Conservation (phyloP, 2,329 filamentous ascomycete species). For the Cadophora sp. region DNA sequence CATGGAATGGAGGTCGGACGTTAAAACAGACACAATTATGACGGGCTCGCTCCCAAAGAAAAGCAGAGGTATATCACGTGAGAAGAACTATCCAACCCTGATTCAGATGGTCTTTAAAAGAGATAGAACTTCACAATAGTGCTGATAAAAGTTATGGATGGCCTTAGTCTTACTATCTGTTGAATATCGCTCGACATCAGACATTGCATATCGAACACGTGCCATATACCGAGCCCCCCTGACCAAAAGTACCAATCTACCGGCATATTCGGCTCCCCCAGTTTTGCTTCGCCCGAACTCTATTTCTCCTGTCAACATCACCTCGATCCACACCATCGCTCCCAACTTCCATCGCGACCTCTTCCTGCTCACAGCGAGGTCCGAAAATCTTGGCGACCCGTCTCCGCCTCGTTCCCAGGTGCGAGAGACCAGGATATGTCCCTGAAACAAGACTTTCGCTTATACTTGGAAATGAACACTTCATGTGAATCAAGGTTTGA, state of each 20-base stretch:
- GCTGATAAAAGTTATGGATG: too few relatives aligned
- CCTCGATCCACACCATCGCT: neutral
- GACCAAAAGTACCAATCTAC: neutral
- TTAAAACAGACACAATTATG: too few relatives aligned
- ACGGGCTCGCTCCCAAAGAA: too few relatives aligned
- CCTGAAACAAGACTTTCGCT: neutral
- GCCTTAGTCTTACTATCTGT: too few relatives aligned
- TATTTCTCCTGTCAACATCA: neutral
- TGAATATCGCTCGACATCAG: too few relatives aligned
- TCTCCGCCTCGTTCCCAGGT: neutral
- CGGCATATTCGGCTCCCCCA: neutral
- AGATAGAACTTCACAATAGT: too few relatives aligned
- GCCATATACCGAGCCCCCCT: neutral
- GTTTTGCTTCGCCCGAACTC: neutral
- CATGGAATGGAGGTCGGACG: too few relatives aligned
- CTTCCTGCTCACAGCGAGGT: neutral
- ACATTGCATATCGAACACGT: neutral
- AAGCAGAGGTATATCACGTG: too few relatives aligned
- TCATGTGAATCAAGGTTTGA: constrained; percentile 12
- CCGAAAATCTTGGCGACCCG: neutral
- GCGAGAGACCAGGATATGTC: neutral
- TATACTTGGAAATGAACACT: neutral
- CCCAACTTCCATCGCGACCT: neutral
- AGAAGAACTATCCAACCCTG: too few relatives aligned
- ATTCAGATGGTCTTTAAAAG: too few relatives aligned